Evolutionary conservation across 257 asterid genomes (phyloP), one percentile per base, ranked within the genome.

Genomic region (Solanum sitiens): DNA sequence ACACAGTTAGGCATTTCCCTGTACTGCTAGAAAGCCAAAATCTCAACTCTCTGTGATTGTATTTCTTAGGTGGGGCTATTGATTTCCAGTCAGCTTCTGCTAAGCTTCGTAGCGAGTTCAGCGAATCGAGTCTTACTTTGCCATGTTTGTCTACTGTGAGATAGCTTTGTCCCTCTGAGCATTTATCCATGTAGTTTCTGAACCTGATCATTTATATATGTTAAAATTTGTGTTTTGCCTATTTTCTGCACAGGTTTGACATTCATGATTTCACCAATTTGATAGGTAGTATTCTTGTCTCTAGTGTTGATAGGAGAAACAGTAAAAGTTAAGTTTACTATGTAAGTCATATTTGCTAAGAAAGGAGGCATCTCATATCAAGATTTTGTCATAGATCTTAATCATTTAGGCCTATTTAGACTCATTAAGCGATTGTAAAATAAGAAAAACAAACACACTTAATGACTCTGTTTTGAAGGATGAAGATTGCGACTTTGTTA

Each of bases 71-170:
- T 39, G 97, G 98, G 61, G 74, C 90, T 33, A 91, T 61, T 23
- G 95, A 92, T 92, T 95, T 94, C 95, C 98, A 94, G 88, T 95
- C 94, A 14, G 96, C 98, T 27, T 93, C 94, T 30, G 93, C 88
- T 94, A 93, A 18, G 96, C 95, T 27, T 93, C 94, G 25, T 1
- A 59, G 67, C 13, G 67, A 59, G 32, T 88, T 89, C 73, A 93
- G 84, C 30, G 93, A 89, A 39, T 87, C 72, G 63, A 95, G 97
- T 65, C 87, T 89, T 74, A 95, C 97, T 77, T 39, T 74, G 11
- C 94, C 94, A n/a, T 92, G 96, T 68, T 91, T 89, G 94, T 95
- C 94, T 7, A 89, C 94, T 65, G 95, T 83, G 7, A 95, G 93
- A 77, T 94, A 94, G 87, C 91, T 91, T 84, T 92, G 77, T 27